A percentile compares a stretch with the other conserved stretches of the same genome.
phyloP scores from a whole-genome alignment of 2,329 filamentous ascomycete genomes.

The Scedosporium apiospermum region DNA sequence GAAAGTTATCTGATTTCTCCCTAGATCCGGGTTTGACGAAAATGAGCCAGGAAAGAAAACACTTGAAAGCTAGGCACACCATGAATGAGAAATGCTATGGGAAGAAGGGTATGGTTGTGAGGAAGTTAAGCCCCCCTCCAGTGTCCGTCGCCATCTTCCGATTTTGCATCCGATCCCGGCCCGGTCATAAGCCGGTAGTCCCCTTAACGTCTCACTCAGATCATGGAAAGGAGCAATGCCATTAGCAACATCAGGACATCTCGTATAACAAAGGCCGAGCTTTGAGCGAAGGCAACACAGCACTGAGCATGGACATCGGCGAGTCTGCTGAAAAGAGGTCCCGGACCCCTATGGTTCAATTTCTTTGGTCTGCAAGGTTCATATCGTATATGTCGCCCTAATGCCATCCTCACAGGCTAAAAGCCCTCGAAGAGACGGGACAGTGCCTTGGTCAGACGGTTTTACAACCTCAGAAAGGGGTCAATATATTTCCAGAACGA shows the following conservation, averaged over 20 bases:
- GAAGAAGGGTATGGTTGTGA: background rate
- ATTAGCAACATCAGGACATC: no score
- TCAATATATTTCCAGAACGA: background rate
- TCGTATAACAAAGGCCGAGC: no score
- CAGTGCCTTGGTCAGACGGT: background rate
- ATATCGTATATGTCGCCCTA: background rate
- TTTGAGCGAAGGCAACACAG: no score
- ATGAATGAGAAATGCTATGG: background rate
- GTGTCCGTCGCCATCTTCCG: no score
- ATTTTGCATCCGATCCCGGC: no score
- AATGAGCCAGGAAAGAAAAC: background rate
- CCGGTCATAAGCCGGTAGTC: no score
- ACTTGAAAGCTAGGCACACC: background rate
- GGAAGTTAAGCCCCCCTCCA: background rate
- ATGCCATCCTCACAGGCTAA: background rate
- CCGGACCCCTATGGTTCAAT: no score
- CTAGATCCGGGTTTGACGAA: background rate
- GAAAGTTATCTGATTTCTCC: background rate
- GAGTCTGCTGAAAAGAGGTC: no score
- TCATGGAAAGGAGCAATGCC: no score
- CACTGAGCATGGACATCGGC: no score
- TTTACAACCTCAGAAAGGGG: background rate
- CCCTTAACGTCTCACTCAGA: no score
- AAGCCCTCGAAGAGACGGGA: background rate
- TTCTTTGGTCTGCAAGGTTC: background rate